Base-by-base conservation (phyloP, 2,329 filamentous ascomycete genomes). In the Lecanosticta acicola region DNA sequence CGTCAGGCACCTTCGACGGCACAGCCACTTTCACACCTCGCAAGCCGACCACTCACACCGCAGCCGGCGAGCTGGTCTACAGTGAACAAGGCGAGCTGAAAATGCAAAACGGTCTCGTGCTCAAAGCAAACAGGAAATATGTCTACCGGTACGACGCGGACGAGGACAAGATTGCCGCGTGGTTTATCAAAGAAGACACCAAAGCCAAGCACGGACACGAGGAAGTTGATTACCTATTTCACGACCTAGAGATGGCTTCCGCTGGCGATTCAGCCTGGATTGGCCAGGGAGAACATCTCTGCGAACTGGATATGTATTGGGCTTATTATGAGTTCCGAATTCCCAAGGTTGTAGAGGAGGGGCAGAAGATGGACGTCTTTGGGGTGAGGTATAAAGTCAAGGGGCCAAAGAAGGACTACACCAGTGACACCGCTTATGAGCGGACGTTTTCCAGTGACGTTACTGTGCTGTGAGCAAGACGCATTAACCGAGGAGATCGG, bases 141-240 rank as follows among this genome's bases (percentile, higher is more conserved):
- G 73, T 87, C 1, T 90, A 85, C 72, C 77, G 85, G 0, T 89
- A 87, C 57, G 72, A 79, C 42, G 79, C 82, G 45, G 60, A 55
- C n/a, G 71, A 66, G 2, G 84, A 89, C 58, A 69, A 66, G 35
- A 71, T 91, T 20, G 84, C 78, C 48, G 81, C 84, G 1, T 91
- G 85, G 85, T 90, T 90, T 56, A 80, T 80, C 32, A 80, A 81
- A 51, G 79, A 85, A 24, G 83, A 88, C 53, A 66, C 72, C 11
- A 73, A 71, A 53, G 73, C 73, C 9, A 48, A 56, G 19, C 53
- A 61, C 1, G 61, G 59, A 38, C 44, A 54, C 17, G 64, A 66
- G 51, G 64, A 66, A 43, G 81, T 82, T 0, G 85, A 88, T 59
- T 85, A 88, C 52, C 68, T 89, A 16, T 91, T 90, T 64, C 85